phyloP scores from a whole-genome alignment of 2,329 filamentous ascomycete genomes.

The Davidsoniella virescens region DNA sequence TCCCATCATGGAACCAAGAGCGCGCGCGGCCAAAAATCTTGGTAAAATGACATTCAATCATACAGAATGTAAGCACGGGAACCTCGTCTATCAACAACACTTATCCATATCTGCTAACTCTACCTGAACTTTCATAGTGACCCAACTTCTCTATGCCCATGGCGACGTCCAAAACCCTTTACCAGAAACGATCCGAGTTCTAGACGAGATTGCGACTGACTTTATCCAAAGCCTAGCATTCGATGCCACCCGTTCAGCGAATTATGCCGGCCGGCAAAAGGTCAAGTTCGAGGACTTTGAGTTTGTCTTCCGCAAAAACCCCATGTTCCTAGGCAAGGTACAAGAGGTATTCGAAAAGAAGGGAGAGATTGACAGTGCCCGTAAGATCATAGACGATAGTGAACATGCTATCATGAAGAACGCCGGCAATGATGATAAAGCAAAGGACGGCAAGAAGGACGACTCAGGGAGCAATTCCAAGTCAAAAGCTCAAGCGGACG shows the following conservation, averaged over 20 bases:
- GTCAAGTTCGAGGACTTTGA: slow-evolving; percentile 98
- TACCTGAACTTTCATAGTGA: slow-evolving; percentile 31
- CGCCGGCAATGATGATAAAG: slow-evolving; percentile 29
- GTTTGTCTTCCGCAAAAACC: slow-evolving; percentile 77
- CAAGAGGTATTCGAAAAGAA: slow-evolving; percentile 82
- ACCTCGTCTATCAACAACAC: background rate
- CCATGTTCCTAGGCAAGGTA: slow-evolving; percentile 72
- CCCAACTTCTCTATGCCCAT: slow-evolving; percentile 60
- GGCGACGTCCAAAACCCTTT: slow-evolving; percentile 67
- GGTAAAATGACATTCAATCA: slow-evolving; percentile 66
- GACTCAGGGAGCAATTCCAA: slow-evolving; percentile 16
- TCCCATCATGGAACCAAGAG: slow-evolving; percentile 54
- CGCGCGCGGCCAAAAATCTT: slow-evolving; percentile 63
- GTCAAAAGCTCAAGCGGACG: slow-evolving; percentile 19
- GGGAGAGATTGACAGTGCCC: slow-evolving; percentile 65
- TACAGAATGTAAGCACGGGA: slow-evolving; percentile 44
- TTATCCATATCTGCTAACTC: background rate
- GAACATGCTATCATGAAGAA: slow-evolving; percentile 43
- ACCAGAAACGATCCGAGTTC: slow-evolving; percentile 65
- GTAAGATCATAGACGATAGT: slow-evolving; percentile 58
- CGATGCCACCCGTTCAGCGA: slow-evolving; percentile 69
- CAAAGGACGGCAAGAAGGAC: slow-evolving; percentile 17
- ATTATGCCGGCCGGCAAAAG: slow-evolving; percentile 80
- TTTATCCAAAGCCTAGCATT: slow-evolving; percentile 92
- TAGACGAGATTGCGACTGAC: slow-evolving; percentile 93